phyloP scores from a whole-genome alignment of 768 basidiomycete genomes.

The Paxillus rubicundulus region DNA sequence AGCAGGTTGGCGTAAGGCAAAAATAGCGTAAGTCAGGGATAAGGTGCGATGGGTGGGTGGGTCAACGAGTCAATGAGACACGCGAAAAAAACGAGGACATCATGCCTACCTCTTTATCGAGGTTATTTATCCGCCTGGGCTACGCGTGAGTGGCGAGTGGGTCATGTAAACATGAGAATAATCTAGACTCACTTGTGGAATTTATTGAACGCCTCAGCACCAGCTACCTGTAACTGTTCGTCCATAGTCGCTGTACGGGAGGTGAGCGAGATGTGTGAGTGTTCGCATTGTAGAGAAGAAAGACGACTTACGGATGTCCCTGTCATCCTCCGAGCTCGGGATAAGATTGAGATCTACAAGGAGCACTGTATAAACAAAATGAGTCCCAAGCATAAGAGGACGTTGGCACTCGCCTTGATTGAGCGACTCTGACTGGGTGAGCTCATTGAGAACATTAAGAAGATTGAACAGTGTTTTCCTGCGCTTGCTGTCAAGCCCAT shows the following conservation, averaged over 20 bases:
- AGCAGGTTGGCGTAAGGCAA: neutral
- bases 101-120: constrained; percentile 60
- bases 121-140: constrained; percentile 52
- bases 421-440: constrained; percentile 36
- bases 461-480: constrained; percentile 39
- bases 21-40: neutral
- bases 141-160: constrained; percentile 3
- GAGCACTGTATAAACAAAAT: neutral
- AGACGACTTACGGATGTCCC: constrained; percentile 58
- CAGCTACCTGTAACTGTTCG: constrained; percentile 65
- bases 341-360: constrained; percentile 37
- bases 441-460: constrained; percentile 38
- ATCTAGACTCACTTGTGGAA: constrained; percentile 52
- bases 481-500: constrained; percentile 17
- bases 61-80: neutral
- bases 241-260: constrained; percentile 53
- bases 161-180: neutral
- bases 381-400: neutral
- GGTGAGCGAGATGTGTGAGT: neutral
- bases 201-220: constrained; percentile 61
- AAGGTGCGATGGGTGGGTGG: neutral
- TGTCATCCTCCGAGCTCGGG: constrained; percentile 60
- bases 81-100: neutral
- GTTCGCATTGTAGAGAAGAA: neutral
- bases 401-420: constrained; percentile 18